Percentiles rank a stretch among this genome's conserved stretches.
phyloP scores from a whole-genome alignment of 129 eudicot genomes.

The Lactuca saligna region DNA sequence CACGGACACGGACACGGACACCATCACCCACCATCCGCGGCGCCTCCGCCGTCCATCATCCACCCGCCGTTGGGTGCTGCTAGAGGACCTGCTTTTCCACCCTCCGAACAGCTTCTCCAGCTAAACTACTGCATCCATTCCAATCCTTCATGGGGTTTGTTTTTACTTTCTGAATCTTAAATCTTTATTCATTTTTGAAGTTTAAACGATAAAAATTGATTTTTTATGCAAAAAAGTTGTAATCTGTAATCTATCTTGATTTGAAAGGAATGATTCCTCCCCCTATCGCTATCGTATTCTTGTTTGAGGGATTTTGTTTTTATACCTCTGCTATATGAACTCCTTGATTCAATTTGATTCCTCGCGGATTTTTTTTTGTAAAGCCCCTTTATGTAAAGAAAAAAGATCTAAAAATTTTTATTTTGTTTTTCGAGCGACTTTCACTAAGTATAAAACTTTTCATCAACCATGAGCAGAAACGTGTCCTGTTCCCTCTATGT shows the following conservation, averaged over 20 bases:
- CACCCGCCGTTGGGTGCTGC: conserved; percentile 69
- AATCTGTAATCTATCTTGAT: conserved; percentile 3
- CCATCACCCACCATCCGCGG: conserved; percentile 38
- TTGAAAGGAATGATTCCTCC: neutral
- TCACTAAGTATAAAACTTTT: neutral
- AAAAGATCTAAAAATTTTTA: neutral
- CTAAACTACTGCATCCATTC: conserved; percentile 99
- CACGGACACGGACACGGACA: conserved; percentile 40
- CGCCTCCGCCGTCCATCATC: conserved; percentile 39
- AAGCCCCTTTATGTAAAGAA: conserved; percentile 18
- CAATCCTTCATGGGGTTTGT: conserved; percentile 92
- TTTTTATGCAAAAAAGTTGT: conserved; percentile 18
- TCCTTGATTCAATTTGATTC: conserved; percentile 25
- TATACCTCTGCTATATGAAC: neutral
- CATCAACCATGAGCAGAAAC: conserved; percentile 5
- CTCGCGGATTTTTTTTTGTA: conserved; percentile 9
- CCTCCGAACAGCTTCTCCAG: conserved; percentile 73
- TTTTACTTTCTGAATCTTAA: conserved; percentile 9
- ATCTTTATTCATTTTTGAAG: neutral
- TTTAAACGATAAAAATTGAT: neutral
- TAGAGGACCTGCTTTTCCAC: conserved; percentile 75
- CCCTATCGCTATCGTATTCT: conserved; percentile 2
- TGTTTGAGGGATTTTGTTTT: neutral
- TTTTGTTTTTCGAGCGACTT: conserved; percentile 8
- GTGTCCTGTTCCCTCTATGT: conserved; percentile 8